phyloP scores from a whole-genome alignment of 306 rosid genomes.

The Mucuna pruriens region DNA sequence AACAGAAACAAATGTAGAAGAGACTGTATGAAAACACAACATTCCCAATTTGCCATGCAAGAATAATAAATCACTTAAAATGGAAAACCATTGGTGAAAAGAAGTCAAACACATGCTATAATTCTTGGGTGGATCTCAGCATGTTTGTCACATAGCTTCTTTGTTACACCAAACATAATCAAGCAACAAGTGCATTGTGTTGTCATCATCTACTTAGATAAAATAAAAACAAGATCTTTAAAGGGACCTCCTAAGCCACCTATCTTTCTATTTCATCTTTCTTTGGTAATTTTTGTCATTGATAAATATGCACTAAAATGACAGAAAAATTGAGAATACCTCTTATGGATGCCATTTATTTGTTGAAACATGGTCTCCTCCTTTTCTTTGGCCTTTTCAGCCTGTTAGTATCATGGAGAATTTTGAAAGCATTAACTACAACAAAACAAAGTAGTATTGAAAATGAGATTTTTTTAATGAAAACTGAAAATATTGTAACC shows the following conservation, averaged over 20 bases:
- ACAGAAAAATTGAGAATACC: conserved; percentile 53
- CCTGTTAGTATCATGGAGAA: conserved; percentile 57
- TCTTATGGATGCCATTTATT: conserved; percentile 59
- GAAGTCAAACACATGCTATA: conserved; percentile 2
- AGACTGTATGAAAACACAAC: not conserved
- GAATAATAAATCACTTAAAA: conserved; percentile 6
- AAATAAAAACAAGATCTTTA: conserved; percentile 13
- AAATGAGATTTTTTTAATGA: conserved; percentile 4
- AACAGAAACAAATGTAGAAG: conserved; percentile 15
- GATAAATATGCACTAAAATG: conserved; percentile 14
- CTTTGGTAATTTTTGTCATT: not conserved
- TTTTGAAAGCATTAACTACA: conserved; percentile 39
- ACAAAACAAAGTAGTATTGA: conserved; percentile 13
- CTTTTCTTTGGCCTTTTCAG: conserved; percentile 92
- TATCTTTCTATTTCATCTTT: conserved; percentile 28
- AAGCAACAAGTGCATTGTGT: conserved; percentile 15
- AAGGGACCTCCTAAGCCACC: not conserved
- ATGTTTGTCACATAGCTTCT: conserved; percentile 27
- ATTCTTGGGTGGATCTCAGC: not conserved
- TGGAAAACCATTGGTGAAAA: conserved; percentile 1
- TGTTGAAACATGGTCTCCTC: conserved; percentile 71
- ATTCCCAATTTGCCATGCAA: not conserved
- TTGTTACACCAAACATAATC: conserved; percentile 23
- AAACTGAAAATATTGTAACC: conserved; percentile 51
- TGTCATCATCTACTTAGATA: conserved; percentile 18